A percentile compares a stretch with the other conserved stretches of the same genome.
Evolutionary conservation across 371 early-diverging fungal species (phyloP).

Genomic region (Rhizopus arrhizus): DNA sequence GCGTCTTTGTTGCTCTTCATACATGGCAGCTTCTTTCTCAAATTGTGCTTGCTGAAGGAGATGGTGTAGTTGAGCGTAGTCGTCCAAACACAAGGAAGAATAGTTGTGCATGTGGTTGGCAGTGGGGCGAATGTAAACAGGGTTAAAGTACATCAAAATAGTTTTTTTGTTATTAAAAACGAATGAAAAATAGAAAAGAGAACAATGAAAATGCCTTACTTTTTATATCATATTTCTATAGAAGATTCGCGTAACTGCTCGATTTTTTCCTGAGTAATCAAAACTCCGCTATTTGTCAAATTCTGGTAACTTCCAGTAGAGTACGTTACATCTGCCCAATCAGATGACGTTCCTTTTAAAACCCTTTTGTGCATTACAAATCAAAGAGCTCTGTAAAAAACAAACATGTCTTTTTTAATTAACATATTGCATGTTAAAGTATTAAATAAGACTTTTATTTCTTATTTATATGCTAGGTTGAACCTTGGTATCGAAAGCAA

Average conservation of each 20-base stretch:
- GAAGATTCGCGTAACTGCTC: conserved; percentile 4
- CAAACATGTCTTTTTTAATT: no score
- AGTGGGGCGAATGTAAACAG: not conserved
- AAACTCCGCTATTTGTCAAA: not conserved
- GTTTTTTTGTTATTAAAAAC: not conserved
- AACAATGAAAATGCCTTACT: not conserved
- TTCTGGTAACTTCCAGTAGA: not conserved
- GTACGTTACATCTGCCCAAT: not conserved
- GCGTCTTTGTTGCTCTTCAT: conserved; percentile 16
- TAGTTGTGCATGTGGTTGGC: not conserved
- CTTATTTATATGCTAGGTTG: not conserved
- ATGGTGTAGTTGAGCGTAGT: conserved; percentile 35
- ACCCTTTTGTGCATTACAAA: no score
- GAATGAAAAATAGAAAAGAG: not conserved
- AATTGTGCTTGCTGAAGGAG: conserved; percentile 23
- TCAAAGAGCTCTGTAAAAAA: no score
- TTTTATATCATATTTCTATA: not conserved
- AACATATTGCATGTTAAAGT: no score
- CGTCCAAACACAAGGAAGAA: conserved; percentile 27
- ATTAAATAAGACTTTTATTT: no score
- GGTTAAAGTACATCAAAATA: not conserved
- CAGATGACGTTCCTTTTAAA: not conserved
- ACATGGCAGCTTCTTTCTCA: conserved; percentile 13
- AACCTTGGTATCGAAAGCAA: not conserved
- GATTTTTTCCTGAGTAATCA: not conserved